Evolutionary conservation across 768 basidiomycete genomes (phyloP).

Genomic region (Phanerochaete carnosa): DNA sequence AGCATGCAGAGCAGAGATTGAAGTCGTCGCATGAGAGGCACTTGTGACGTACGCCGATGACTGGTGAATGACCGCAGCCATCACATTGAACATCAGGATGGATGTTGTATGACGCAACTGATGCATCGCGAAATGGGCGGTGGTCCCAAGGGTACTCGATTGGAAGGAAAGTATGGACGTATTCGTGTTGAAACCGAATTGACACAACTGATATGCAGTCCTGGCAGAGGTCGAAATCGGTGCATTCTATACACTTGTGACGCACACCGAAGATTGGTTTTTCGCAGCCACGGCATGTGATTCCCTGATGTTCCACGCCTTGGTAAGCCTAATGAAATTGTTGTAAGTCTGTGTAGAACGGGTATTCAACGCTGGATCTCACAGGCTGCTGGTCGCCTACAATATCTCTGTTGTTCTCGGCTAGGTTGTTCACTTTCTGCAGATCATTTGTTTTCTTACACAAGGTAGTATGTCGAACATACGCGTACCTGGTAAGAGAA

Average conservation of each 20-base stretch:
- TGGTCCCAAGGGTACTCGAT: conserved; percentile 1
- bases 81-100: conserved; percentile 45
- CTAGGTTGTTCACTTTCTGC: too few species aligned
- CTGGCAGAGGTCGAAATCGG: conserved; percentile 74
- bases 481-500: too few species aligned
- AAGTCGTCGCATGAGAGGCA: conserved; percentile 79
- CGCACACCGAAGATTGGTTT: conserved; percentile 59
- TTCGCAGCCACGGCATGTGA: conserved; percentile 65
- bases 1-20: conserved; percentile 65
- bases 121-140: not conserved
- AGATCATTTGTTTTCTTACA: too few species aligned
- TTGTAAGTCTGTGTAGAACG: too few species aligned
- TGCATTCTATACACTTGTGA: conserved; percentile 80
- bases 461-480: too few species aligned
- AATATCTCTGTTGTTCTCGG: too few species aligned
- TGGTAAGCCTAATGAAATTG: too few species aligned
- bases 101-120: not conserved
- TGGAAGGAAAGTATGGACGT: conserved; percentile 1
- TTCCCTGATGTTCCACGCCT: conserved; percentile 5
- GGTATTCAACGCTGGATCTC: too few species aligned
- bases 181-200: not conserved
- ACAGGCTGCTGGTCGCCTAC: too few species aligned
- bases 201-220: conserved; percentile 41
- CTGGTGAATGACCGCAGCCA: conserved; percentile 49
- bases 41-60: conserved; percentile 67